Evolutionary conservation across 257 asterid genomes (phyloP), one percentile per base, ranked within the genome.

Genomic region (Salvia miltiorrhiza): DNA sequence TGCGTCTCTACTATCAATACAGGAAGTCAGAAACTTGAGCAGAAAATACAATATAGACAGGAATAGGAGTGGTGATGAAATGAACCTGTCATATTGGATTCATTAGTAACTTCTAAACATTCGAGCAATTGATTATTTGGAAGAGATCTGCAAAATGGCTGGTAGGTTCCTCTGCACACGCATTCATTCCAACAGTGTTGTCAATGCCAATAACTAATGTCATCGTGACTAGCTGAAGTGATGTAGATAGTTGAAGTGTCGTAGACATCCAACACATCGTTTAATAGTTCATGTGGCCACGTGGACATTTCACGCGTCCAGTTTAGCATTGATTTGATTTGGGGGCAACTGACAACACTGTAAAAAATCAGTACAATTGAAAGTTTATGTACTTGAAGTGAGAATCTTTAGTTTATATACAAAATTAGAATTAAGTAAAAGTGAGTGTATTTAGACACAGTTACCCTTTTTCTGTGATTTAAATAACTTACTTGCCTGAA

Each of bases 41-140:
- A 30, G n/a, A 30, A 30, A 30, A 30, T 30, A 7, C 35, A 30
- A 7, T 30, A n/a, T n/a, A n/a, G n/a, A n/a, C n/a, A n/a, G n/a
- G n/a, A n/a, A n/a, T n/a, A n/a, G n/a, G n/a, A 47, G 40, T 8
- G 44, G 33, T 23, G 41, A 56, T 62, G 19, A 74, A 14, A 66
- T 7, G 65, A 52, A 93, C 97, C 99, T 77, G 81, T 78, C 73
- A 89, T 65, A 76, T 72, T 76, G 71, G 92, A 82, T 39, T 76
- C 87, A 72, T 76, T 72, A 7, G 80, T 65, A 49, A 82, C 79
- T 49, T 86, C 86, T 62, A 93, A 84, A 77, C 97, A 89, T 65
- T 88, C 88, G 10, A 93, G 95, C 80, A 93, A 76, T 37, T 96
- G 91, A 86, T 93, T 88, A 59, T 90, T 94, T n/a, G 97, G 96